phyloP scores from a whole-genome alignment of 2,329 filamentous ascomycete species.

The Colletotrichum lindemuthianum region DNA sequence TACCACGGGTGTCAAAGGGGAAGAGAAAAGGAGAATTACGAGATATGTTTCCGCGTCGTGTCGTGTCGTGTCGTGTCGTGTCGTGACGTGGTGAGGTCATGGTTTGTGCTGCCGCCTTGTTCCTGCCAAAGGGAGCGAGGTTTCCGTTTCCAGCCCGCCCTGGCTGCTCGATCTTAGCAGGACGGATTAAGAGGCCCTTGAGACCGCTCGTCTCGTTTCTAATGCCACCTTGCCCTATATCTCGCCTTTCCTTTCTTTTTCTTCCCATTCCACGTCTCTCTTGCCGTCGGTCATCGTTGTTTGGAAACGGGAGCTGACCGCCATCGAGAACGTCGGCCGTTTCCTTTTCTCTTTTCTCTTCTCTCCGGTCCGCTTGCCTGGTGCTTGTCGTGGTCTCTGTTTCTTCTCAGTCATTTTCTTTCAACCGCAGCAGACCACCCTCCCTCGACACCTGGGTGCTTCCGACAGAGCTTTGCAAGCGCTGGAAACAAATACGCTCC shows the following conservation, averaged over 20 bases:
- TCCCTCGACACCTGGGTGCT: background rate
- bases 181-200: constrained; percentile 16
- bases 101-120: too few relatives aligned
- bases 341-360: background rate
- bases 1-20: too few relatives aligned
- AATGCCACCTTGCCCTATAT: constrained; percentile 22
- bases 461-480: too few relatives aligned
- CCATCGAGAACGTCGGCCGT: too few relatives aligned
- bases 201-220: constrained; percentile 20
- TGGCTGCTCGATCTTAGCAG: background rate
- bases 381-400: background rate
- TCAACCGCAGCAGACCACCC: background rate
- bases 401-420: background rate
- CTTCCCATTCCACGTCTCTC: background rate
- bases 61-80: too few relatives aligned
- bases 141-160: background rate
- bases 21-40: too few relatives aligned
- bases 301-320: too few relatives aligned
- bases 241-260: background rate
- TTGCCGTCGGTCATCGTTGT: constrained; percentile 9
- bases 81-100: too few relatives aligned
- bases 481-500: background rate
- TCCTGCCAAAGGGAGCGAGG: too few relatives aligned
- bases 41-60: too few relatives aligned
- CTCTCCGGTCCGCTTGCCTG: background rate